Base-by-base conservation (phyloP, 495 filamentous ascomycete genomes). In the Aspergillus nidulans region DNA sequence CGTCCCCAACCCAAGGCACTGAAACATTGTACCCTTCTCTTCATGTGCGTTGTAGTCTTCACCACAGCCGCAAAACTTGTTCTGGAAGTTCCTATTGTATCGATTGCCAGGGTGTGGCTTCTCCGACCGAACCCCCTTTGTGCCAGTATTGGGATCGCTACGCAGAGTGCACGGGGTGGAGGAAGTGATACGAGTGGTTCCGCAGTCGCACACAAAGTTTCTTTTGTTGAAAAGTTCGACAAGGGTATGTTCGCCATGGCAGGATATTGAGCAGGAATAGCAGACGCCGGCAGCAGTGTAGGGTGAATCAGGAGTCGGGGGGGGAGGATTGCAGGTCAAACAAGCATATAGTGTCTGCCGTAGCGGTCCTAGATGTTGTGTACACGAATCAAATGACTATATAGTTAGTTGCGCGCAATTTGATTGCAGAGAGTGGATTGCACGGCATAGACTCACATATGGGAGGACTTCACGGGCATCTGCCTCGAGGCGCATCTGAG, bases 21-120 rank as follows among this genome's bases (percentile, higher is more conserved):
- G 95, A 66, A 92, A 97, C 95, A 99, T 99, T n/a, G 91, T 97
- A 1, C 94, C 94, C 60, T 90, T 92, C 69, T 99, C 90, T 64
- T 85, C 75, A 38, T 90, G 74, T 0, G 91, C 81, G 62, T 95
- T 85, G 63, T 99, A 99, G 49, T 90, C 79, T 62, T 90, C 83
- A 24, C 79, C 83, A 63, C 95, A 99, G 12, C 87, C 89, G 67
- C 95, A 99, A 70, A 97, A 99, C 49, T 81, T 81, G 58, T 96
- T 96, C 59, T 81, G 81, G 59, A 92, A 97, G 70, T 99, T 99
- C 32, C 96, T 86, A 63, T 96, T 95, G 72, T 97, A 97, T 60
- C 81, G 83, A 77, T 97, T 97, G 48, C 81, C 85, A 8, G 77
- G 63, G 26, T 85, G 81, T 2, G 89, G 81, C 43, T 80, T 71